Percentiles rank a stretch among this genome's conserved stretches.
Conservation (phyloP, 1,284 basidiomycete genomes). For the Retiboletus fuscus region DNA sequence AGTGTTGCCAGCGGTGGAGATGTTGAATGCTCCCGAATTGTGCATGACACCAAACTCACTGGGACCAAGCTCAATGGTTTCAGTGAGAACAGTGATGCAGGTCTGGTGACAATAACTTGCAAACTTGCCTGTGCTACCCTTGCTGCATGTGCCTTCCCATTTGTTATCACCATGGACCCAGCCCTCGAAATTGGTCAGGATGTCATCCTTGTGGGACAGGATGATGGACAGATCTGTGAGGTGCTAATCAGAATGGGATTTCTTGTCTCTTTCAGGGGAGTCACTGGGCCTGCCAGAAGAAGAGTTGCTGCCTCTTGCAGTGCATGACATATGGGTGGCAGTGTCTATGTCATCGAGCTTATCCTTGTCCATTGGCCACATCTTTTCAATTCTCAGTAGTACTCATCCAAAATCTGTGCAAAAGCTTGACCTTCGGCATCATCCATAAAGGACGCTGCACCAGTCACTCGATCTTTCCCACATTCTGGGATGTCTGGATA, state of each 20-base stretch:
- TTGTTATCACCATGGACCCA: conserved; percentile 98
- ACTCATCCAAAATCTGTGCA: conserved; percentile 61
- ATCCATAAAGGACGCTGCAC: conserved; percentile 60
- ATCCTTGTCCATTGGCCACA: conserved; percentile 68
- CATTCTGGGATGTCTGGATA: conserved; percentile 70
- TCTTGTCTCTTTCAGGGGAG: conserved; percentile 40
- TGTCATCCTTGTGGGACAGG: conserved; percentile 52
- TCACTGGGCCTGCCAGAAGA: conserved; percentile 31
- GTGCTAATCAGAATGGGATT: conserved; percentile 34
- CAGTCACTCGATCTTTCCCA: conserved; percentile 74
- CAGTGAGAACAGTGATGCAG: conserved; percentile 81
- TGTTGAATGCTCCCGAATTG: conserved; percentile 43
- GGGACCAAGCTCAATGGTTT: conserved; percentile 68
- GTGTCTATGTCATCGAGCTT: conserved; percentile 47
- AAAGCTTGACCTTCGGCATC: conserved; percentile 65
- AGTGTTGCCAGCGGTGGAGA: conserved; percentile 32
- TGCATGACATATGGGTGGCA: conserved; percentile 47
- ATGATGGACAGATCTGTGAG: conserved; percentile 37
- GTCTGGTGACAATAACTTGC: conserved; percentile 88
- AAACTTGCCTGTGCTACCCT: conserved; percentile 91
- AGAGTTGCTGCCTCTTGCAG: conserved; percentile 39
- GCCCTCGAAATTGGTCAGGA: conserved; percentile 85
- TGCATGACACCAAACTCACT: conserved; percentile 49
- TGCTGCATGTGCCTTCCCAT: conserved; percentile 85
- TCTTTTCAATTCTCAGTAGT: conserved; percentile 66